Conservation (phyloP, 148 eudicot genomes). For the Drosera capensis region DNA sequence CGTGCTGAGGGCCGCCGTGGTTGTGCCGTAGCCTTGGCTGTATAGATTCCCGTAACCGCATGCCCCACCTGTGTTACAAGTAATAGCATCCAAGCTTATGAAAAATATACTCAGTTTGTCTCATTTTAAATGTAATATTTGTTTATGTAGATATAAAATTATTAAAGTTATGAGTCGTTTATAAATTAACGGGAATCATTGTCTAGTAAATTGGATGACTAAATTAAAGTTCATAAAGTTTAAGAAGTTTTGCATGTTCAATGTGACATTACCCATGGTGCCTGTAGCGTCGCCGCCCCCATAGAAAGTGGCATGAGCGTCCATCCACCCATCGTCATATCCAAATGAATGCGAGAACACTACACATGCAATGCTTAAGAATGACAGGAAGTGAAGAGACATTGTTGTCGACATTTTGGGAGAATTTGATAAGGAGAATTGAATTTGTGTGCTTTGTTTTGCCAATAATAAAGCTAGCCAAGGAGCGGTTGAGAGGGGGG, state of each 20-base stretch:
- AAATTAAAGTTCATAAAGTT: too few species aligned
- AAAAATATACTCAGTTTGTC: too few species aligned
- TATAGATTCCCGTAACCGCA: neutral
- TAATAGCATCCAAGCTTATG: neutral
- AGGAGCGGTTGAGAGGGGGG: too few species aligned
- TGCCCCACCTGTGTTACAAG: neutral
- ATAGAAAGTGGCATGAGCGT: conserved; percentile 1
- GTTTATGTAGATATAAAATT: neutral
- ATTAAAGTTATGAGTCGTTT: too few species aligned
- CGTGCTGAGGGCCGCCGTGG: conserved; percentile 1
- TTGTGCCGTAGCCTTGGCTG: conserved; percentile 1
- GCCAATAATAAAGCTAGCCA: too few species aligned
- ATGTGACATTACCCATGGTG: neutral
- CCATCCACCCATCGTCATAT: neutral
- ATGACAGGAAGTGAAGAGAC: neutral
- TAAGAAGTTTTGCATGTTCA: too few species aligned
- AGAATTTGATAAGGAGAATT: too few species aligned
- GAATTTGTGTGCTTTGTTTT: too few species aligned
- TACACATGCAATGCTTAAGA: neutral
- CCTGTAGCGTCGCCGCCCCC: conserved; percentile 1
- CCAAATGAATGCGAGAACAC: neutral
- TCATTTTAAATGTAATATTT: too few species aligned
- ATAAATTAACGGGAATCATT: too few species aligned
- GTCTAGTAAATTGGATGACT: too few species aligned
- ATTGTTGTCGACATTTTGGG: neutral